Evolutionary conservation across 768 basidiomycete genomes (phyloP).

Genomic region (Crucibulum laeve): DNA sequence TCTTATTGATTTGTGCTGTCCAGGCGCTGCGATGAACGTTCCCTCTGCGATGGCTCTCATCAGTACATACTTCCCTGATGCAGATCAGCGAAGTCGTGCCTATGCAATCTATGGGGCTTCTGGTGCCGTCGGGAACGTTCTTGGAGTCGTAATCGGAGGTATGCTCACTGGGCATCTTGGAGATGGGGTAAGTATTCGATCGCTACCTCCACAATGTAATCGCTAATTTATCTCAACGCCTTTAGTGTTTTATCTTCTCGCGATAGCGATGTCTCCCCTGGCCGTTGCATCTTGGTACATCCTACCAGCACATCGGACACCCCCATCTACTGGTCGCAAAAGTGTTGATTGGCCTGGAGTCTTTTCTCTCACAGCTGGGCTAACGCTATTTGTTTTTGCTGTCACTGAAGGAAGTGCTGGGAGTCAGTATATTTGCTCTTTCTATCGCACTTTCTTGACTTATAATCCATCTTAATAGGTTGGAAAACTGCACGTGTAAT

Average conservation of each 20-base stretch:
- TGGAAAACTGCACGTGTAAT: too few species aligned
- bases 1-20: not conserved
- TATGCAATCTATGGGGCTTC: conserved; percentile 39
- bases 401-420: conserved; percentile 32
- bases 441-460: too few species aligned
- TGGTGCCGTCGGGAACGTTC: conserved; percentile 39
- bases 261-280: not conserved
- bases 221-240: too few species aligned
- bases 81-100: conserved; percentile 36
- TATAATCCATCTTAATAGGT: too few species aligned
- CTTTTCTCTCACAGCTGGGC: conserved; percentile 7
- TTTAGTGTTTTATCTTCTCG: not conserved
- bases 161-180: conserved; percentile 34
- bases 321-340: not conserved
- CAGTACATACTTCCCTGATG: conserved; percentile 36
- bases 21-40: conserved; percentile 12
- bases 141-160: conserved; percentile 36
- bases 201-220: not conserved
- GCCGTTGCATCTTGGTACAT: not conserved
- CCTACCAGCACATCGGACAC: not conserved
- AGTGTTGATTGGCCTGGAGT: conserved; percentile 12
- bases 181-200: conserved; percentile 27
- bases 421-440: too few species aligned
- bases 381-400: conserved; percentile 31
- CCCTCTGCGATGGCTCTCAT: conserved; percentile 41